Evolutionary conservation across 2,329 filamentous ascomycete genomes (phyloP), one percentile per base, ranked within the genome.

Genomic region (Trichoderma guizhouense): DNA sequence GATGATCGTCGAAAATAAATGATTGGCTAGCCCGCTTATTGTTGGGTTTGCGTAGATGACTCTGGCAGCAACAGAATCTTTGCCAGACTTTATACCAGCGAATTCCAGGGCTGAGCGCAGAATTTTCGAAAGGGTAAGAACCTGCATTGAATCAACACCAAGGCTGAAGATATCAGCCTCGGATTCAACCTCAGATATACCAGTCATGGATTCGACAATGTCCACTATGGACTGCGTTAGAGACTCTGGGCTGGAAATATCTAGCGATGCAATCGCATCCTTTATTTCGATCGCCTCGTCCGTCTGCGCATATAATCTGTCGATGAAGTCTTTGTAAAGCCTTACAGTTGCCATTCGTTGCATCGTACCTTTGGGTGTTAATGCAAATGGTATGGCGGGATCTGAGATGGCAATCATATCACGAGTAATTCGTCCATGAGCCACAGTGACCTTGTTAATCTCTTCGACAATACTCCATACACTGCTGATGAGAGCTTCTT

Each of bases 321-420:
- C 79, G 26, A 86, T 85, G 71, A 85, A 82, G 1, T 81, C 76
- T 28, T 80, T 76, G 73, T 87, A 87, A 39, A 83, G 64, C 55
- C 79, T 81, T 1, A 83, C 55, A 0, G 84, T 82, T 2, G 70
- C 74, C 1, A 78, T 74, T n/a, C 84, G 81, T 75, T 84, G 84
- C 7, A 87, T 75, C 0, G 83, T 84, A 1, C 84, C 84, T 74
- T 87, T 87, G 1, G 81, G 79, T 0, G 85, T 81, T 3, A 83
- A 79, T 0, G 78, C 75, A 68, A 87, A 85, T 0, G 85, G 84
- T 74, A 83, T 84, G 9, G 79, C 74, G 0, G 82, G 79, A 9
- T 79, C 78, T 0, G 84, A 78, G 5, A 87, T 24, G 0, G 75
- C 74, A 30, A 87, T 76, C 47, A 85, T 78, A 11, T 83, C 76